These are phyloP conservation scores for Alternaria conjuncta DNA, from an alignment of 2,329 filamentous ascomycete genomes.

Conservation along the genomic window DNA sequence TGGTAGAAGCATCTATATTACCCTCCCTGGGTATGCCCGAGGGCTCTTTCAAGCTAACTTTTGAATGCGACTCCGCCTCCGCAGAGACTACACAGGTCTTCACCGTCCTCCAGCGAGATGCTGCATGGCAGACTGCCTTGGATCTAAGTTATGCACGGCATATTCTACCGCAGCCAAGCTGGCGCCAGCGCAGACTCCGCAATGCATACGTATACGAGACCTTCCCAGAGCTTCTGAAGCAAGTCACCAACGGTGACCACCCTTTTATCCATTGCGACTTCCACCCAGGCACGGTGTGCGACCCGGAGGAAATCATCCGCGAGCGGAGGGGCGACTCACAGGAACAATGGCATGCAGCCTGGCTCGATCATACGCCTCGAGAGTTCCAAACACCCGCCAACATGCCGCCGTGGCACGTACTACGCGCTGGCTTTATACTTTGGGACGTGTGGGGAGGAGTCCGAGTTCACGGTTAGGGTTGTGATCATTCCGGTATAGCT, in stretches of 20 bases:
- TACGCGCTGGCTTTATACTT: neutral
- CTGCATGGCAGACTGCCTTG: neutral
- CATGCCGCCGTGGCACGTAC: neutral
- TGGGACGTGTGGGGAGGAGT: too few species aligned
- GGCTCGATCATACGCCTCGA: neutral
- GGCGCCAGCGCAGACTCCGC: neutral
- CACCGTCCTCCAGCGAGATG: neutral
- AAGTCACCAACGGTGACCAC: neutral
- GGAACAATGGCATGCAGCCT: neutral
- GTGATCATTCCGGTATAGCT: too few species aligned
- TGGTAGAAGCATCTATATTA: neutral
- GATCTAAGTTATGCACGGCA: neutral
- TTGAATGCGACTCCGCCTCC: neutral
- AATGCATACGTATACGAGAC: neutral
- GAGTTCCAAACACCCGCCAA: neutral
- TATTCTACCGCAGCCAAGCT: fast-evolving
- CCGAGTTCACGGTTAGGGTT: too few species aligned
- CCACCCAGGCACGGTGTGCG: neutral
- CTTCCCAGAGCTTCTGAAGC: neutral
- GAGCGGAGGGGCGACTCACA: neutral
- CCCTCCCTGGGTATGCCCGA: neutral
- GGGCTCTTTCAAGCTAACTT: neutral
- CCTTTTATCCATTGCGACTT: neutral
- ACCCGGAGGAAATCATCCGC: neutral
- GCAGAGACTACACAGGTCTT: neutral